These are phyloP conservation scores for Botrytis hyacinthi DNA, from an alignment of 2,329 filamentous ascomycete genomes.

Conservation along the genomic window DNA sequence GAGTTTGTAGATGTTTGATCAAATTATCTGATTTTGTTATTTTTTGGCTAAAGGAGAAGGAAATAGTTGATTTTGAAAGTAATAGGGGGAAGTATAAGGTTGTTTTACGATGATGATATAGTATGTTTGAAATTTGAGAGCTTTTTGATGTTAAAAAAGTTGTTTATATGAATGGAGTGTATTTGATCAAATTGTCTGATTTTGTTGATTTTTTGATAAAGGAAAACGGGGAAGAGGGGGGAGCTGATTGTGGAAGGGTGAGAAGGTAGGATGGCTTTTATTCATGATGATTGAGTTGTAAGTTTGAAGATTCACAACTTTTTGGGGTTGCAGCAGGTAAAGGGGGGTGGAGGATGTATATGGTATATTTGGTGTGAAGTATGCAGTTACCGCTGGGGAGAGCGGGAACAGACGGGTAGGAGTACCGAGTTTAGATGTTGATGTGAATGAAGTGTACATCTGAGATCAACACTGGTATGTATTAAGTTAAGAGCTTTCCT, in stretches of 20 bases:
- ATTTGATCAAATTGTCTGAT: background rate
- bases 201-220: no score
- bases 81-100: fast-evolving
- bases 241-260: no score
- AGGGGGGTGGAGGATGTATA: background rate
- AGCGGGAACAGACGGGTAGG: background rate
- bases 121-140: fast-evolving
- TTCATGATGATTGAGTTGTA: no score
- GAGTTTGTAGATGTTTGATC: background rate
- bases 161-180: no score
- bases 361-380: background rate
- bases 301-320: background rate
- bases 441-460: background rate
- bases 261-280: no score
- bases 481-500: background rate
- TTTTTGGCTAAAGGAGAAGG: fast-evolving
- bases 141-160: background rate
- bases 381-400: background rate
- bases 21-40: background rate
- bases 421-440: background rate
- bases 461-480: background rate
- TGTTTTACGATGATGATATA: fast-evolving
- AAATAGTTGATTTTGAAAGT: background rate
- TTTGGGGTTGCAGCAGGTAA: background rate
- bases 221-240: no score